Evolutionary conservation across 2,329 filamentous ascomycete species (phyloP), one percentile per base, ranked within the genome.

Genomic region (Aspergillus carbonarius): DNA sequence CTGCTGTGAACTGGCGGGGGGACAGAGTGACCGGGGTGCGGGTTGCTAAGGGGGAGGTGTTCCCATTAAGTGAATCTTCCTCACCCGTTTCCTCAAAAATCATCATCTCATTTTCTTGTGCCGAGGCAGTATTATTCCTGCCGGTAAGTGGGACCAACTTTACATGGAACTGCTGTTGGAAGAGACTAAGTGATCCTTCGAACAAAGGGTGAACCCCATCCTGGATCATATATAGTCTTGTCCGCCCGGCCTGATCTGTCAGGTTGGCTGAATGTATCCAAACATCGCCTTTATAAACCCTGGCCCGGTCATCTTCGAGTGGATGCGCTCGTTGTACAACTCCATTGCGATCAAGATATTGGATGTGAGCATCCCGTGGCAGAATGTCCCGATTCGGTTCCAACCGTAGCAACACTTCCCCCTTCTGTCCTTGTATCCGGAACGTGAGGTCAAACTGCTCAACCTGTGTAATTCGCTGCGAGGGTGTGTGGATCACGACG

Each of bases 301-400:
- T 58, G 4, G 57, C 17, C 1, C 30, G 35, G 1, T 39, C 20
- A 9, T 25, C 44, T 2, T 30, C 12, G 5, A 62, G 34, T 3
- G 15, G 4, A 13, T 62, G 57, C 1, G 47, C 50, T 3, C 47
- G 32, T 5, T 18, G 25, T 5, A 48, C 17, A 2, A 7, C 15
- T 4, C 59, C 59, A n/a, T 34, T 44, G 0, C 42, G 5, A 15
- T 51, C 51, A 8, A 62, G 35, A 10, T 60, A 63, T 9, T 46
- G 49, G 25, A 62, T 52, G 1, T 62, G 57, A 5, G 63, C 39
- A 8, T 32, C 34, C 8, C 35, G 50, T 5, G 23, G 3, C 1
- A 65, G 50, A 12, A 65, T 55, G 15, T 62, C 59, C 25, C 54
- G n/a, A 10, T 63, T 65, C 1, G 53, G 59, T 10, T 57, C 42